phyloP scores from a whole-genome alignment of 2,329 filamentous ascomycete genomes.

The Colletotrichum lupini region DNA sequence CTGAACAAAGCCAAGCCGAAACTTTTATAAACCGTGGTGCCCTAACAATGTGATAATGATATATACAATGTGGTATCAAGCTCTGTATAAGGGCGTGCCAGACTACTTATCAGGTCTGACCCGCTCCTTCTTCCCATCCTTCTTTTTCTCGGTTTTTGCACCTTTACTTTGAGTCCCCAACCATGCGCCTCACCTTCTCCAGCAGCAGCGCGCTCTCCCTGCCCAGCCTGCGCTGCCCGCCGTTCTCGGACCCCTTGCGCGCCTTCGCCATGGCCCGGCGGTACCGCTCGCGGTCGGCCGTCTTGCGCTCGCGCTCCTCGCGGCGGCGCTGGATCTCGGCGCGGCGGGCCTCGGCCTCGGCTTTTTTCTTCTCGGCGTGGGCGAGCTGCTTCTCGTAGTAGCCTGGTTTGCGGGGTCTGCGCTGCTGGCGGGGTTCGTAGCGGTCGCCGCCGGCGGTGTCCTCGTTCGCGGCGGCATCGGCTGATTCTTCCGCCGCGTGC shows the following conservation, averaged over 20 bases:
- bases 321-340: conserved; percentile 59
- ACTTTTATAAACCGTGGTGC: background rate
- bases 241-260: conserved; percentile 72
- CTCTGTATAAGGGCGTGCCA: background rate
- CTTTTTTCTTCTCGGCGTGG: conserved; percentile 56
- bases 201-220: conserved; percentile 82
- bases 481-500: conserved; percentile 36
- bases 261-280: conserved; percentile 79
- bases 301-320: conserved; percentile 73
- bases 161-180: conserved; percentile 53
- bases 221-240: conserved; percentile 79
- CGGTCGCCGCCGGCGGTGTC: conserved; percentile 18
- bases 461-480: background rate
- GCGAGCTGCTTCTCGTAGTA: conserved; percentile 74
- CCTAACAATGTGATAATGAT: background rate
- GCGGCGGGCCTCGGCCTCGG: conserved; percentile 54
- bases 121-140: background rate
- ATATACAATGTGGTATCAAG: conserved; percentile 27
- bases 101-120: too few species aligned
- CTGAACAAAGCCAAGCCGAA: conserved; percentile 4
- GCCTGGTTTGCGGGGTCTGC: conserved; percentile 52
- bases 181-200: conserved; percentile 80
- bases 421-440: conserved; percentile 34
- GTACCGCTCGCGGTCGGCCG: conserved; percentile 73
- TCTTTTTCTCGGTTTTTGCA: background rate